Percentiles rank a stretch among this genome's conserved stretches.
Evolutionary conservation across 169 alveolate genomes (phyloP).

Genomic region (Cryptosporidium sp.): DNA sequence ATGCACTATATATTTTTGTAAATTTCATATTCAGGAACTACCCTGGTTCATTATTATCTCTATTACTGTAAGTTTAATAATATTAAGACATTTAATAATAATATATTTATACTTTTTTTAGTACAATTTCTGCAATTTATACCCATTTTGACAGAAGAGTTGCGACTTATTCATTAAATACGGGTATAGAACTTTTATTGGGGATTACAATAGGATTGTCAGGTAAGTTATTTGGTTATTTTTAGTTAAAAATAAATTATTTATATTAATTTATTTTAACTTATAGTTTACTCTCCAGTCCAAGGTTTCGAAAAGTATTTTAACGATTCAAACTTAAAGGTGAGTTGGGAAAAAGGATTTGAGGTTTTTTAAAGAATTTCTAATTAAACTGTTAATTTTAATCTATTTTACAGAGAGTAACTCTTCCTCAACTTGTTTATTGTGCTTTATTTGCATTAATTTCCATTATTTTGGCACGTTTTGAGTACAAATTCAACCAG

Average conservation of each 20-base stretch:
- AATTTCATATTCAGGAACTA: slow-evolving; percentile 54
- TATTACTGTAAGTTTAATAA: slow-evolving; percentile 49
- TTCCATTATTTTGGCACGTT: slow-evolving; percentile 38
- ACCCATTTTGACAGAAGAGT: slow-evolving; percentile 74
- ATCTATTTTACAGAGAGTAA: slow-evolving; percentile 29
- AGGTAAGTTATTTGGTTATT: slow-evolving; percentile 31
- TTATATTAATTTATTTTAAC: background rate
- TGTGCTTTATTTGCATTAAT: slow-evolving; percentile 31
- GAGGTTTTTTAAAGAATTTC: background rate
- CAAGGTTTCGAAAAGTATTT: slow-evolving; percentile 62
- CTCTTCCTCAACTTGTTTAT: slow-evolving; percentile 65
- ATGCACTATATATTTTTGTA: slow-evolving; percentile 63
- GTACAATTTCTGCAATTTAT: slow-evolving; percentile 62
- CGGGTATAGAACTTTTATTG: slow-evolving; percentile 42
- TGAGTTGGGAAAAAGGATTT: background rate
- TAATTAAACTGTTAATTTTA: no score
- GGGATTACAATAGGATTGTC: slow-evolving; percentile 45
- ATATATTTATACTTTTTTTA: background rate
- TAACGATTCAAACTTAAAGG: slow-evolving; percentile 41
- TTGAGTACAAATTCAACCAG: background rate
- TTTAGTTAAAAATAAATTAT: background rate
- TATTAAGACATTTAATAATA: background rate
- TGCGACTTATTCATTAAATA: slow-evolving; percentile 67
- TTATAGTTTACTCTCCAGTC: slow-evolving; percentile 44
- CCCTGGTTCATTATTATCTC: slow-evolving; percentile 54